A percentile compares a stretch with the other conserved stretches of the same genome.
phyloP scores from a whole-genome alignment of 129 eudicot species.

The Calendula officinalis region DNA sequence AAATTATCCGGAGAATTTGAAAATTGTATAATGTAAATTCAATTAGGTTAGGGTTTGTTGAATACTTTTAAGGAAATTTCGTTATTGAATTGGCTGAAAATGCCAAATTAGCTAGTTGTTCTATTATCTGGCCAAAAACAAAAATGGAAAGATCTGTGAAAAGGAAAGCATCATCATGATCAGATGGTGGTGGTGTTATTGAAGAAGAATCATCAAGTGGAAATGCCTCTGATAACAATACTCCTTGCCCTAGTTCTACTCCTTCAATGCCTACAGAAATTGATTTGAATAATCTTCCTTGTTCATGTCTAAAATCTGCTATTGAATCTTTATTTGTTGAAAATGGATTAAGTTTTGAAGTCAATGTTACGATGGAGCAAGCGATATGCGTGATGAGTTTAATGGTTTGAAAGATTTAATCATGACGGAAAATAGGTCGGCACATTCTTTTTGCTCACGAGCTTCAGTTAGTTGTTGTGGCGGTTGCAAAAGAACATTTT shows the following conservation, averaged over 20 bases:
- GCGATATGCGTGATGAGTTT: slow-evolving; percentile 10
- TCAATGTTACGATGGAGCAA: slow-evolving; percentile 19
- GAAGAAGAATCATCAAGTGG: slow-evolving; percentile 2
- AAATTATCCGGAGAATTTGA: background rate
- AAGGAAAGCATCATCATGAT: slow-evolving; percentile 6
- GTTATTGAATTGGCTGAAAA: background rate
- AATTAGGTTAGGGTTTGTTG: slow-evolving; percentile 8
- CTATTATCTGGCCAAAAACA: background rate
- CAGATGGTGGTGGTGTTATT: slow-evolving; percentile 2
- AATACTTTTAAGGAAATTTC: too few species aligned
- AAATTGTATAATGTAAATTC: background rate
- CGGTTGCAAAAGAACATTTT: slow-evolving; percentile 2
- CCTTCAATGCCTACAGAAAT: background rate
- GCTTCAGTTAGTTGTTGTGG: slow-evolving; percentile 11
- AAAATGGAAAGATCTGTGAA: background rate
- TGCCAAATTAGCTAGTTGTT: background rate
- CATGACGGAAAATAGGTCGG: slow-evolving; percentile 1
- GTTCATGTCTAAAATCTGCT: slow-evolving; percentile 5
- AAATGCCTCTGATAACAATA: background rate
- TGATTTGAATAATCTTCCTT: slow-evolving; percentile 13
- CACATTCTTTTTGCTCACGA: slow-evolving; percentile 18
- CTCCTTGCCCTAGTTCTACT: background rate
- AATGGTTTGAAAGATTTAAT: slow-evolving; percentile 12
- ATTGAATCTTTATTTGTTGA: slow-evolving; percentile 24
- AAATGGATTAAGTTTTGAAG: slow-evolving; percentile 12